Percentiles rank a stretch among this genome's conserved stretches.
phyloP scores from a whole-genome alignment of 345 rosid species.

The Angophora floribunda region DNA sequence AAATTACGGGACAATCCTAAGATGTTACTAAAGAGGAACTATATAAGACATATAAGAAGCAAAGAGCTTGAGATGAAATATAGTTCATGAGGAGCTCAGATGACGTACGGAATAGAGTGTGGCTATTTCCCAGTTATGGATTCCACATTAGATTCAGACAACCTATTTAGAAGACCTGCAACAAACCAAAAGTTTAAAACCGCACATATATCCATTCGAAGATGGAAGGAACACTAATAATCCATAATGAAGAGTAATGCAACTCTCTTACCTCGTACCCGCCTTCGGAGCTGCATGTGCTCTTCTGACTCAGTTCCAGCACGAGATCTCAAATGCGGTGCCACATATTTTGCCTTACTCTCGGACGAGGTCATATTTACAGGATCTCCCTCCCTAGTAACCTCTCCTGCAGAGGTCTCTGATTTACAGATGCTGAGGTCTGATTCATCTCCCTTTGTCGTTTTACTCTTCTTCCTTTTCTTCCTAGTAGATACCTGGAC shows the following conservation, averaged over 20 bases:
- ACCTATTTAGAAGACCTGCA: conserved; percentile 78
- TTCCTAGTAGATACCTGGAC: conserved; percentile 4
- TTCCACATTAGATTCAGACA: conserved; percentile 85
- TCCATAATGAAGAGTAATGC: not conserved
- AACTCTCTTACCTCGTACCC: conserved; percentile 55
- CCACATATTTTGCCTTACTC: conserved; percentile 43
- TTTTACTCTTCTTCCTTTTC: conserved; percentile 34
- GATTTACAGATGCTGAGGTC: conserved; percentile 2
- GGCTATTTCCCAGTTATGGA: conserved; percentile 72
- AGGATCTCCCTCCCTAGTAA: conserved; percentile 12
- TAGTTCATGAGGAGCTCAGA: not conserved
- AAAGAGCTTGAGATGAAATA: not conserved
- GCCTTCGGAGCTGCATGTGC: conserved; percentile 52
- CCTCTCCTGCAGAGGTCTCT: conserved; percentile 9
- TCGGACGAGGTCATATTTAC: conserved; percentile 3
- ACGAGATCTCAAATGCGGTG: conserved; percentile 61
- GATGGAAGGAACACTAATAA: not conserved
- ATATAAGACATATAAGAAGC: not conserved
- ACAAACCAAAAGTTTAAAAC: conserved; percentile 4
- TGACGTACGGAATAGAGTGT: conserved; percentile 51
- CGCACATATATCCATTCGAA: not conserved
- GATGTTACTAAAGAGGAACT: not conserved
- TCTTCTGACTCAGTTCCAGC: conserved; percentile 60
- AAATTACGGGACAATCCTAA: not conserved
- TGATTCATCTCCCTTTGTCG: conserved; percentile 2